Conservation (phyloP, 2,329 filamentous ascomycete species). For the Immersiporthe knoxdaviesiana region DNA sequence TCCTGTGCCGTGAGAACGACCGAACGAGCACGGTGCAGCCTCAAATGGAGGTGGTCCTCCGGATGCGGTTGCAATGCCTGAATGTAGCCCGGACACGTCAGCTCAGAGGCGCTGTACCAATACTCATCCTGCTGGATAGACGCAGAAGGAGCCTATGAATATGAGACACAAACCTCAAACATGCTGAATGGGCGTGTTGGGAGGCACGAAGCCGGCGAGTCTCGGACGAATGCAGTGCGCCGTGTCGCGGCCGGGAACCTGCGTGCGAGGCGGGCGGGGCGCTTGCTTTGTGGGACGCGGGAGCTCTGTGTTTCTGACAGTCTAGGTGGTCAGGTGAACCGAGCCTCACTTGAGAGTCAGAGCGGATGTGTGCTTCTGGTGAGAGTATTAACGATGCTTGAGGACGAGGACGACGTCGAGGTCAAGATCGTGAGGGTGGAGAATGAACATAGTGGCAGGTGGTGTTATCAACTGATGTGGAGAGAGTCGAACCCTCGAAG, state of each 20-base stretch:
- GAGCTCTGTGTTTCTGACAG: background rate
- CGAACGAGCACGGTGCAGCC: slow-evolving; percentile 81
- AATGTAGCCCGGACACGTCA: background rate
- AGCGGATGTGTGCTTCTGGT: background rate
- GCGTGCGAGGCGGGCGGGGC: background rate
- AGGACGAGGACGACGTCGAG: background rate
- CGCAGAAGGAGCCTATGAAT: background rate
- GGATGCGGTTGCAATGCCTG: slow-evolving; percentile 52
- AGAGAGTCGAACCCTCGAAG: background rate
- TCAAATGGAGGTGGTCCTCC: slow-evolving; percentile 75
- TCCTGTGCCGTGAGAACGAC: slow-evolving; percentile 81
- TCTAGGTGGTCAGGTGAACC: background rate
- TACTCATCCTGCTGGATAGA: too few relatives aligned
- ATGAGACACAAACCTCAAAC: slow-evolving; percentile 26
- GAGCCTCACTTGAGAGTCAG: background rate
- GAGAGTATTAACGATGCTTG: background rate
- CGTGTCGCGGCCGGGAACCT: background rate
- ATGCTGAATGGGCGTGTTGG: slow-evolving; percentile 15
- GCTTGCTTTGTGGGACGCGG: background rate
- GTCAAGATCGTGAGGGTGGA: background rate
- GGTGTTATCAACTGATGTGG: background rate
- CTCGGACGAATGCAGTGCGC: slow-evolving; percentile 9
- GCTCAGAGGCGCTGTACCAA: background rate
- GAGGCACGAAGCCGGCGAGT: background rate
- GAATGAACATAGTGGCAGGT: background rate